Conservation (phyloP, 2,329 filamentous ascomycete genomes). For the Cladosporium halotolerans region DNA sequence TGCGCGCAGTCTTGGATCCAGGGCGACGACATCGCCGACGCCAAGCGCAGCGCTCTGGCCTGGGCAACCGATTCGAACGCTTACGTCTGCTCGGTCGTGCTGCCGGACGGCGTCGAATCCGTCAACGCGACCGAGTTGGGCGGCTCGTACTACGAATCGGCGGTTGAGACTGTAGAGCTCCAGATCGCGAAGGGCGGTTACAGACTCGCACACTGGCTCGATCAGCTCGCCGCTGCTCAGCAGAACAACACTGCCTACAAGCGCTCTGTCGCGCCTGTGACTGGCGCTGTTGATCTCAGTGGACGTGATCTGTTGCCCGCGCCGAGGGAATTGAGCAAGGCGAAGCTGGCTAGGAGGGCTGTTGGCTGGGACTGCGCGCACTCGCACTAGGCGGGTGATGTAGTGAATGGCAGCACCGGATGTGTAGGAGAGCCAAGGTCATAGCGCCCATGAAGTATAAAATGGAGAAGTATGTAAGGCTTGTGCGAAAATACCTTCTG, state of each 20-base stretch:
- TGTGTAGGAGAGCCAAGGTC: too few species aligned
- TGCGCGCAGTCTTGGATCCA: slow-evolving; percentile 31
- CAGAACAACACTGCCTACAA: slow-evolving; percentile 11
- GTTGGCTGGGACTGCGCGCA: slow-evolving; percentile 21
- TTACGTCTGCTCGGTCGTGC: slow-evolving; percentile 37
- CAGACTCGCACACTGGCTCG: slow-evolving; percentile 31
- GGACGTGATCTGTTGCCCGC: slow-evolving; percentile 15
- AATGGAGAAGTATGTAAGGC: neutral
- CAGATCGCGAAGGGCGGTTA: slow-evolving; percentile 41
- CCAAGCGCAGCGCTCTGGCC: slow-evolving; percentile 31
- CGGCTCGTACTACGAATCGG: slow-evolving; percentile 28
- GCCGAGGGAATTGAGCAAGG: slow-evolving; percentile 16
- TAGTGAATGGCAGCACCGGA: too few species aligned
- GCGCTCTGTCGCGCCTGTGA: slow-evolving; percentile 7
- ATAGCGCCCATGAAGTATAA: neutral
- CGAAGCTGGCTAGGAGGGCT: slow-evolving; percentile 20
- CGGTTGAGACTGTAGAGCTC: slow-evolving; percentile 34
- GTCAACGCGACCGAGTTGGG: slow-evolving; percentile 34
- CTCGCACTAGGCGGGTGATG: slow-evolving; percentile 9
- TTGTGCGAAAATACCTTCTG: neutral
- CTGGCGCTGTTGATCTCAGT: slow-evolving; percentile 12
- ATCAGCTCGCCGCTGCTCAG: slow-evolving; percentile 26
- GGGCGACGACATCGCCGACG: slow-evolving; percentile 32
- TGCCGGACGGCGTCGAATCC: slow-evolving; percentile 33
- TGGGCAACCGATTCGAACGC: slow-evolving; percentile 41